phyloP scores from a whole-genome alignment of 2,329 filamentous ascomycete genomes.

The Epichloe amarillans region DNA sequence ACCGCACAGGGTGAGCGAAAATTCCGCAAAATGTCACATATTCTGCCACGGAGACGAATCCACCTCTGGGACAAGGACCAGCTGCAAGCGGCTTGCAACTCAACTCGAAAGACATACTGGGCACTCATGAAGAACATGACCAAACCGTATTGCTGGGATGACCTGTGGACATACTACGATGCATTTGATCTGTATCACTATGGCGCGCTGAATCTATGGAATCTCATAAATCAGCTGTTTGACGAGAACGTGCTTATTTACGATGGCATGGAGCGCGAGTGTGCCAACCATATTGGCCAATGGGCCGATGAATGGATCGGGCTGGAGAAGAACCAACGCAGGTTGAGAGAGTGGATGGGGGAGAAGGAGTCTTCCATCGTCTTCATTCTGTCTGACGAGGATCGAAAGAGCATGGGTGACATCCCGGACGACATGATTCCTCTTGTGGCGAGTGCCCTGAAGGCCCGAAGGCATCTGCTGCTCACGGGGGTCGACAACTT shows the following conservation, averaged over 20 bases:
- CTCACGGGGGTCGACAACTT: slow-evolving; percentile 8
- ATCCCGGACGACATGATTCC: slow-evolving; percentile 17
- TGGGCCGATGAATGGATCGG: slow-evolving; percentile 26
- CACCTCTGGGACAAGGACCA: slow-evolving; percentile 27
- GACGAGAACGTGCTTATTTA: slow-evolving; percentile 26
- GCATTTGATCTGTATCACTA: slow-evolving; percentile 31
- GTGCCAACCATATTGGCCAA: slow-evolving; percentile 17
- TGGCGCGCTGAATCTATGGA: slow-evolving; percentile 36
- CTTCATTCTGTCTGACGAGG: slow-evolving; percentile 13
- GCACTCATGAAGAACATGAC: slow-evolving; percentile 21
- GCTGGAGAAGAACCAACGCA: slow-evolving; percentile 15
- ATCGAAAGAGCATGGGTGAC: slow-evolving; percentile 17
- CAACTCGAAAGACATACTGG: slow-evolving; percentile 24
- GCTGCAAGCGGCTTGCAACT: slow-evolving; percentile 26
- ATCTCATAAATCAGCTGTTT: slow-evolving; percentile 27
- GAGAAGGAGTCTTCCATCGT: slow-evolving; percentile 12
- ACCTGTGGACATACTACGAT: slow-evolving; percentile 36
- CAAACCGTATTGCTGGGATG: slow-evolving; percentile 20
- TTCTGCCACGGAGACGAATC: slow-evolving; percentile 15
- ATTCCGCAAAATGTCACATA: slow-evolving; percentile 18
- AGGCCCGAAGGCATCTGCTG: slow-evolving; percentile 17
- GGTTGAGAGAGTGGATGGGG: slow-evolving; percentile 17
- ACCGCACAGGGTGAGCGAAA: slow-evolving; percentile 17
- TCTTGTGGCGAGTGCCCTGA: slow-evolving; percentile 20
- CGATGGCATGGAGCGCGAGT: slow-evolving; percentile 12